Percentiles rank a stretch among this genome's conserved stretches.
Conservation (phyloP, 208 protist species). For the Leishmania amazonensis region DNA sequence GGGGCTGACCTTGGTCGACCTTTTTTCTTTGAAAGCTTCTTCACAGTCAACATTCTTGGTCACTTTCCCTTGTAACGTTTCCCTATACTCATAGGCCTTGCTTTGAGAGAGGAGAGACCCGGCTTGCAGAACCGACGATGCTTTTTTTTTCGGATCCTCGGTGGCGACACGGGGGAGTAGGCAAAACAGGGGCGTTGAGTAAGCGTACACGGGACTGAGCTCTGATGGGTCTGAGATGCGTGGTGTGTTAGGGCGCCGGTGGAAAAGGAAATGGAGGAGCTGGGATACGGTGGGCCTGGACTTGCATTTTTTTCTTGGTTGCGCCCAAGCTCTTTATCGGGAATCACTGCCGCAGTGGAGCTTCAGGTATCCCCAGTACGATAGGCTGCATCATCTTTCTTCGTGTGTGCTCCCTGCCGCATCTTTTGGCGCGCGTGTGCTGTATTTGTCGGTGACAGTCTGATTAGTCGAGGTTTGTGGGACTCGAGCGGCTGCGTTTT, state of each 20-base stretch:
- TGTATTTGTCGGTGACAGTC: background rate
- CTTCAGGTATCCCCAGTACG: background rate
- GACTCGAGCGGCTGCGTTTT: background rate
- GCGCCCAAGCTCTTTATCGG: conserved; percentile 1
- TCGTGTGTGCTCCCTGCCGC: background rate
- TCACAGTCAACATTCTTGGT: background rate
- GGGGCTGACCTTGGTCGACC: background rate
- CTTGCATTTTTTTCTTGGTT: conserved; percentile 5
- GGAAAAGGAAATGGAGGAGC: background rate
- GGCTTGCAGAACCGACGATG: background rate
- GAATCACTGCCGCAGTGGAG: background rate
- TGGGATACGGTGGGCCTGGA: background rate
- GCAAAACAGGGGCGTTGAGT: background rate
- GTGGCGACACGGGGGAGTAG: background rate
- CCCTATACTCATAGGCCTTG: background rate
- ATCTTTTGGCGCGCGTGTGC: background rate
- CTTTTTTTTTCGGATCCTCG: background rate
- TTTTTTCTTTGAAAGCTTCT: background rate
- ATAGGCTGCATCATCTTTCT: background rate
- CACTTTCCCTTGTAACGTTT: background rate
- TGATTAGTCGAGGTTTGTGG: background rate
- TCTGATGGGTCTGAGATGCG: background rate
- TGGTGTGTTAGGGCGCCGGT: background rate
- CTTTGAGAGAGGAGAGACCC: background rate
- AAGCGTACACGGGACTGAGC: background rate